Conservation (phyloP, 495 filamentous ascomycete genomes). For the Hyaloscypha variabilis region DNA sequence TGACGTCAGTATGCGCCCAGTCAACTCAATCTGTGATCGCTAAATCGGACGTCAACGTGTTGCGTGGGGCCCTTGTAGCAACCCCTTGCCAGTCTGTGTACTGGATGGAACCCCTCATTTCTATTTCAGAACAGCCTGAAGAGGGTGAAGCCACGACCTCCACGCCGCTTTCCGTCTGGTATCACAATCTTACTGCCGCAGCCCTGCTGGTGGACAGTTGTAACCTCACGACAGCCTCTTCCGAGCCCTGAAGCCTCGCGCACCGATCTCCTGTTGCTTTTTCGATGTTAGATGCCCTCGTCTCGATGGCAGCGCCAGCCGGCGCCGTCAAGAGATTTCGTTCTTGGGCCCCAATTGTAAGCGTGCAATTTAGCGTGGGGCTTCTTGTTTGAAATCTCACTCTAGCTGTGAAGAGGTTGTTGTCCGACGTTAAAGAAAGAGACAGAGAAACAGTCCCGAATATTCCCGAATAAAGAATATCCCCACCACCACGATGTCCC, state of each 20-base stretch:
- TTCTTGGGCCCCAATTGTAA: neutral
- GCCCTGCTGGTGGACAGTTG: neutral
- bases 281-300: neutral
- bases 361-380: neutral
- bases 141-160: neutral
- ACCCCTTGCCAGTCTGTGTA: neutral
- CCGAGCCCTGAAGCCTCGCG: neutral
- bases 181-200: neutral
- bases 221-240: neutral
- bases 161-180: neutral
- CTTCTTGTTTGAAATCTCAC: neutral
- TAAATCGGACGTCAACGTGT: slow-evolving; percentile 16
- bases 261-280: neutral
- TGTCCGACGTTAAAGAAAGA: neutral
- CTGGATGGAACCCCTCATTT: slow-evolving; percentile 5
- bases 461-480: neutral
- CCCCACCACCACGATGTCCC: neutral
- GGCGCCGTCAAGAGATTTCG: neutral
- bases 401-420: neutral
- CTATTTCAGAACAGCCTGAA: slow-evolving; percentile 15
- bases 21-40: slow-evolving; percentile 16
- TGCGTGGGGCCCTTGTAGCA: slow-evolving; percentile 8
- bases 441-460: neutral
- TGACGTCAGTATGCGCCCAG: slow-evolving; percentile 19
- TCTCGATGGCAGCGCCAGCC: neutral